Base-by-base conservation (phyloP, 805 yeast species). In the Metschnikowia peoriensis region DNA sequence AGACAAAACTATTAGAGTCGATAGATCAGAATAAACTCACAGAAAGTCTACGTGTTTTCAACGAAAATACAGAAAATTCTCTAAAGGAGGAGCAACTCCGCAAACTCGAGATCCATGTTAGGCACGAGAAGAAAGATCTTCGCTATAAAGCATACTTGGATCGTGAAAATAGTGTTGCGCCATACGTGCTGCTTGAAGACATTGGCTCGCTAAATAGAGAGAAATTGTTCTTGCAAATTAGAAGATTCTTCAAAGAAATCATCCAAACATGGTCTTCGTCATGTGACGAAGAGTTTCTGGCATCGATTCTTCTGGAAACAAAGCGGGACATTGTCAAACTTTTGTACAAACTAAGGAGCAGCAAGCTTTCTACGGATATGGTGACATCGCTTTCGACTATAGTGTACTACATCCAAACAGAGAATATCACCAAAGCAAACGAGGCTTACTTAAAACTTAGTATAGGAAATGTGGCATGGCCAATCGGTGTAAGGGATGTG, bases 391-490 rank as follows among this genome's bases (percentile, higher is more conserved):
- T 90, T 34, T 71, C 84, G 3, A 85, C 89, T 0, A 79, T 88
- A 1, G 59, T 86, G 8, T 75, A 78, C 56, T 77, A 84, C 60
- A 50, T 88, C n/a, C 96, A 89, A 66, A 62, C 69, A 10, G 61
- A 66, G 14, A 77, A 83, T 37, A 83, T 66, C 57, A 63, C 65
- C 38, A 70, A 70, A 47, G 89, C 93, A 5, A 80, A 80, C 53
- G 89, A 88, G 61, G 75, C 84, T 28, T 90, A 90, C 60, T 71
- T 89, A 74, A 80, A 85, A 56, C 69, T 90, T 52, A 85, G 93
- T 62, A 85, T 90, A 15, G 97, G 97, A 1, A 88, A 89, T 59
- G 89, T 87, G 2, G 92, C 94, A 5, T 90, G 96, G 96, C 97
- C 97, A 2, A 86, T 89, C 57, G 97, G 97, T 28, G 88, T 90